phyloP scores from a whole-genome alignment of 495 filamentous ascomycete species.

The Talaromyces nanjingensis region DNA sequence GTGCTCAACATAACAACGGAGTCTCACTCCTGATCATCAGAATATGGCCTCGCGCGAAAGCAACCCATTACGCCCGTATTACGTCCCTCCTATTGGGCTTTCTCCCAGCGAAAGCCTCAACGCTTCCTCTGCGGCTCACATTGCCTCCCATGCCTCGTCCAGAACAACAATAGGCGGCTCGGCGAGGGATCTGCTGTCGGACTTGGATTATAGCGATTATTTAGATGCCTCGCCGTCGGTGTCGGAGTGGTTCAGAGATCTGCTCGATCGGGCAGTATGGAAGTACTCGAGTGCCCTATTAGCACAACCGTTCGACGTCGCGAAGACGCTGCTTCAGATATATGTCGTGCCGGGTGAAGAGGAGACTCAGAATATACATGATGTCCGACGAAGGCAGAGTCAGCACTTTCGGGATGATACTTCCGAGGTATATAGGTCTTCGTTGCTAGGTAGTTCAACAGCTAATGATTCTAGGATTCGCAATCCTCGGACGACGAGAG shows the following conservation, averaged over 20 bases:
- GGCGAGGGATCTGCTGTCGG: slow-evolving; percentile 74
- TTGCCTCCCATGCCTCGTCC: slow-evolving; percentile 35
- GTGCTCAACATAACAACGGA: neutral
- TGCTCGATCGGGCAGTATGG: slow-evolving; percentile 74
- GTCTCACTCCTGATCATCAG: neutral
- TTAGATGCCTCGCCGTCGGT: slow-evolving; percentile 70
- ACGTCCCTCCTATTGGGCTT: slow-evolving; percentile 74
- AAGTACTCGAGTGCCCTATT: slow-evolving; percentile 79
- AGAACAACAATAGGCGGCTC: slow-evolving; percentile 57
- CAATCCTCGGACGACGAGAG: slow-evolving; percentile 71
- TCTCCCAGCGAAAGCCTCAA: slow-evolving; percentile 33
- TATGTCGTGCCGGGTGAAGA: slow-evolving; percentile 42
- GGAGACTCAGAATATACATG: slow-evolving; percentile 22
- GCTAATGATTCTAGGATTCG: slow-evolving; percentile 19
- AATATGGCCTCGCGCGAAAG: slow-evolving; percentile 28
- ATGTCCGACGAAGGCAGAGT: slow-evolving; percentile 21
- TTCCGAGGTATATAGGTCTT: slow-evolving; percentile 23
- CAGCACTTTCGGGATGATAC: slow-evolving; percentile 25
- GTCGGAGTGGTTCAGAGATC: slow-evolving; percentile 60
- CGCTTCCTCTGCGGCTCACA: slow-evolving; percentile 38
- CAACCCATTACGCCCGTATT: slow-evolving; percentile 92
- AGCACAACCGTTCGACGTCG: slow-evolving; percentile 94
- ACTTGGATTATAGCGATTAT: slow-evolving; percentile 86
- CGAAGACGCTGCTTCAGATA: slow-evolving; percentile 86
- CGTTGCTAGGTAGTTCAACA: neutral